These are phyloP conservation scores for Penicillium ochrochloron DNA, from an alignment of 495 filamentous ascomycete species.

Conservation along the genomic window DNA sequence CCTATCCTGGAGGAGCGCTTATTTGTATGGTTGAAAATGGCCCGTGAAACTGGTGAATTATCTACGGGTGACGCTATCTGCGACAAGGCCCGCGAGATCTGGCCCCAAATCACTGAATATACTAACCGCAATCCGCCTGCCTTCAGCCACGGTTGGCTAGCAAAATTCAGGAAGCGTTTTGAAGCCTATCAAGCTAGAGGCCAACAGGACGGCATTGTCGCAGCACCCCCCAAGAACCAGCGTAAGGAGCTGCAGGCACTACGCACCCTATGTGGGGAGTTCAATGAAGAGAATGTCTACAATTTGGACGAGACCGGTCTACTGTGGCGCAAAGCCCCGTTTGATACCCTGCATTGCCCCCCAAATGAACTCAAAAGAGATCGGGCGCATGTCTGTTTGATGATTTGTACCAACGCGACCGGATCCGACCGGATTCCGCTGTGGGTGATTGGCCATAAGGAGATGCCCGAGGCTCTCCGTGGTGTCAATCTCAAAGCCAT, in stretches of 20 bases:
- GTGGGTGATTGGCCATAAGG: slow-evolving; percentile 31
- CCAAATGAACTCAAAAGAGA: slow-evolving; percentile 17
- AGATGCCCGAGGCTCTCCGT: slow-evolving; percentile 22
- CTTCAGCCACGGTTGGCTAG: slow-evolving; percentile 33
- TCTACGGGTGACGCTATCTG: slow-evolving; percentile 21
- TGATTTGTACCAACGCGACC: slow-evolving; percentile 27
- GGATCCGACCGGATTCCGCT: slow-evolving; percentile 27
- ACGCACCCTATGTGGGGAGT: slow-evolving; percentile 22
- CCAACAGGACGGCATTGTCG: background rate
- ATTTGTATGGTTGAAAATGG: slow-evolving; percentile 22
- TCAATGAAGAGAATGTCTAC: slow-evolving; percentile 29
- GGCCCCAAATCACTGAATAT: slow-evolving; percentile 24
- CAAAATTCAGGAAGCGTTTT: slow-evolving; percentile 30
- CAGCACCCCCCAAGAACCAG: background rate
- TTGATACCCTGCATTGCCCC: slow-evolving; percentile 11
- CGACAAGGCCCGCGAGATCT: slow-evolving; percentile 28
- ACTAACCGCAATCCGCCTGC: slow-evolving; percentile 17
- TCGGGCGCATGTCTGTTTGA: slow-evolving; percentile 26
- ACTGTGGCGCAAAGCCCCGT: slow-evolving; percentile 29
- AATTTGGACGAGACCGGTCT: slow-evolving; percentile 35
- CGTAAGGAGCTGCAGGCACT: slow-evolving; percentile 21
- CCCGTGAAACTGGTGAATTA: slow-evolving; percentile 13
- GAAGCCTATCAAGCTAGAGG: slow-evolving; percentile 8
- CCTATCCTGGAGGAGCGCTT: slow-evolving; percentile 25
- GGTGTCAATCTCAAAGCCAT: slow-evolving; percentile 20